A percentile compares a stretch with the other conserved stretches of the same genome.
Conservation (phyloP, 768 basidiomycete species). For the Lenzites betulinus region DNA sequence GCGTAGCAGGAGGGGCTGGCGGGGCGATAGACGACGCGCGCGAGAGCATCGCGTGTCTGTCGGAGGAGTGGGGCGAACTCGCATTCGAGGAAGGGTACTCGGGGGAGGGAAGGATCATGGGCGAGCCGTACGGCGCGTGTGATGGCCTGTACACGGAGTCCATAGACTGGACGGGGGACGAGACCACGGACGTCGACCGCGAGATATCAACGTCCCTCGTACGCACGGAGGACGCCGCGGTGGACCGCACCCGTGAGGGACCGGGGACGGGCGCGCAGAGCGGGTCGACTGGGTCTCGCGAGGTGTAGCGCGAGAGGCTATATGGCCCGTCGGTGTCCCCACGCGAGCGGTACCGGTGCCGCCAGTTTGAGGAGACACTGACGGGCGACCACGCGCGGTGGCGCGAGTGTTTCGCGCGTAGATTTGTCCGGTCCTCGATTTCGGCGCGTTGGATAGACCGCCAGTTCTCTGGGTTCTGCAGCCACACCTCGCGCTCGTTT, state of each 20-base stretch:
- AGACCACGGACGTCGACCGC: constrained; percentile 15
- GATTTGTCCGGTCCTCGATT: constrained; percentile 20
- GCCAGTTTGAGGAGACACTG: constrained; percentile 15
- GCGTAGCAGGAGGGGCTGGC: not conserved
- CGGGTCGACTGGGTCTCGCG: constrained; percentile 5
- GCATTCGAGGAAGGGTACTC: constrained; percentile 7
- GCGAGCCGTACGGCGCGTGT: constrained; percentile 1
- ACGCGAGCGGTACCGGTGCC: constrained; percentile 7
- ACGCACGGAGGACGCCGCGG: not conserved
- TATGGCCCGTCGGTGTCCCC: constrained; percentile 14
- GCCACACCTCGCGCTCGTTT: constrained; percentile 58
- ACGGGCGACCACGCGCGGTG: constrained; percentile 23
- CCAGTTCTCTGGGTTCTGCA: constrained; percentile 50
- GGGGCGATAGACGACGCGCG: not conserved
- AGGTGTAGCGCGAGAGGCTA: constrained; percentile 4
- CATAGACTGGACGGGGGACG: constrained; percentile 7
- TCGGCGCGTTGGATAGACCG: constrained; percentile 38
- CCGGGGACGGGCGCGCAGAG: not conserved
- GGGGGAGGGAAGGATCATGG: constrained; percentile 13
- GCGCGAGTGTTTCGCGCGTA: constrained; percentile 15
- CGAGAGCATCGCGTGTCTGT: constrained; percentile 14
- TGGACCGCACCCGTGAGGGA: constrained; percentile 4
- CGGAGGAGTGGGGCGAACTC: constrained; percentile 9
- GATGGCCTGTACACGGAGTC: constrained; percentile 10
- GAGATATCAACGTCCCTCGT: not conserved